These are phyloP conservation scores for Vitis hybrid DNA, from an alignment of 177 flowering plant genomes.

Conservation along the genomic window DNA sequence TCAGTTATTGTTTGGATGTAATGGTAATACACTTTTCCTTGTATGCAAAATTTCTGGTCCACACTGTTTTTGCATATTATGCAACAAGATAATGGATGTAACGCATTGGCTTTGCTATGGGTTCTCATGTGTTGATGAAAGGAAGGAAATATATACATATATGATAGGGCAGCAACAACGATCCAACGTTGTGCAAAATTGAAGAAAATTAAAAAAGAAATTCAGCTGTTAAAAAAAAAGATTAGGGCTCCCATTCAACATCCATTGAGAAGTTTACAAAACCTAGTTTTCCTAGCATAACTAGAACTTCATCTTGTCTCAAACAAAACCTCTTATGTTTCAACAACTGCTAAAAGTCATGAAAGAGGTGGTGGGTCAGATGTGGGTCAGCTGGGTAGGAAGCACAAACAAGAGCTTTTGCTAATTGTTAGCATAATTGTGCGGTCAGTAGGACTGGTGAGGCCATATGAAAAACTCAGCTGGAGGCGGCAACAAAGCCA, in stretches of 20 bases:
- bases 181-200: neutral
- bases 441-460: slow-evolving; percentile 38
- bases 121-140: too few relatives aligned
- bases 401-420: slow-evolving; percentile 14
- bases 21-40: too few relatives aligned
- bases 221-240: neutral
- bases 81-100: too few relatives aligned
- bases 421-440: slow-evolving; percentile 21
- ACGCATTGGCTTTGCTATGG: too few relatives aligned
- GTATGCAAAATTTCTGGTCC: too few relatives aligned
- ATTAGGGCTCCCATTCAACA: neutral
- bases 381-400: slow-evolving; percentile 13
- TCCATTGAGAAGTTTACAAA: slow-evolving; percentile 15
- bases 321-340: slow-evolving; percentile 1
- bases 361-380: slow-evolving; percentile 13
- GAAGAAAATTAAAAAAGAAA: neutral
- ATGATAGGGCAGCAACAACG: too few relatives aligned
- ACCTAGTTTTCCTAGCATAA: neutral
- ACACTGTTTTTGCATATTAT: too few relatives aligned
- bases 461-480: slow-evolving; percentile 63
- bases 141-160: too few relatives aligned
- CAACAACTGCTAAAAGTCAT: neutral
- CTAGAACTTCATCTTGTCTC: neutral
- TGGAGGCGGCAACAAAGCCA: slow-evolving; percentile 26
- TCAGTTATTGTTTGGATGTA: too few relatives aligned